Conservation (phyloP, 371 early-diverging fungal species). For the Fennellomyces sp. region DNA sequence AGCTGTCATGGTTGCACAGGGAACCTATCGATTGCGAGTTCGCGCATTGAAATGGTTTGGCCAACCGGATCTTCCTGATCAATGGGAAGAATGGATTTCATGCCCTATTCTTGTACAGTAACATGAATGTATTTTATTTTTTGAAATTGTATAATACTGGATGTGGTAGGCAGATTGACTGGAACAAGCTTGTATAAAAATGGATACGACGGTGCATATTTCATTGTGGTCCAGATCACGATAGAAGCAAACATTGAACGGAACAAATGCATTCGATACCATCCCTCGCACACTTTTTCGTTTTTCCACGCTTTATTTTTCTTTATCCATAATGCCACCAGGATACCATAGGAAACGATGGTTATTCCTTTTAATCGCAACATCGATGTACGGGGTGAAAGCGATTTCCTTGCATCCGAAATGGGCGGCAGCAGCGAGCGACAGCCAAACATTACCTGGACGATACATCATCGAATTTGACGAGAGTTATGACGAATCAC, state of each 20-base stretch:
- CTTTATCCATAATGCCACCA: background rate
- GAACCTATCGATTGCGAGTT: constrained; percentile 9
- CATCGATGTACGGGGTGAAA: background rate
- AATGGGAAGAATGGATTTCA: constrained; percentile 22
- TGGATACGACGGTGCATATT: too few species aligned
- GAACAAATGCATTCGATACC: too few species aligned
- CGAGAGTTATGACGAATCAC: constrained; percentile 21
- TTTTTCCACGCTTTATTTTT: background rate
- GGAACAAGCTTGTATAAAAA: too few species aligned
- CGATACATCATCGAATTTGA: constrained; percentile 43
- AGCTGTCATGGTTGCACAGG: constrained; percentile 4
- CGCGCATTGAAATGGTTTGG: constrained; percentile 16
- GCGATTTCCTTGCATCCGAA: constrained; percentile 5
- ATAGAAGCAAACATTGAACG: too few species aligned
- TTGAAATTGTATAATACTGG: too few species aligned
- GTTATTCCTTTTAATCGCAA: background rate
- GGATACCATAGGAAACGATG: too few species aligned
- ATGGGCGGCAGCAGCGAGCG: constrained; percentile 5
- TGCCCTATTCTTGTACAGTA: constrained; percentile 18
- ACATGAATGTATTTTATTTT: background rate
- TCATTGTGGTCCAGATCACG: too few species aligned
- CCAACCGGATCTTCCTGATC: background rate
- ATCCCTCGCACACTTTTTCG: background rate
- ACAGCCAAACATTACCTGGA: constrained; percentile 20
- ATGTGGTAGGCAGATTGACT: too few species aligned